Evolutionary conservation across 306 rosid genomes (phyloP).

Genomic region (Cicer cuneatum): DNA sequence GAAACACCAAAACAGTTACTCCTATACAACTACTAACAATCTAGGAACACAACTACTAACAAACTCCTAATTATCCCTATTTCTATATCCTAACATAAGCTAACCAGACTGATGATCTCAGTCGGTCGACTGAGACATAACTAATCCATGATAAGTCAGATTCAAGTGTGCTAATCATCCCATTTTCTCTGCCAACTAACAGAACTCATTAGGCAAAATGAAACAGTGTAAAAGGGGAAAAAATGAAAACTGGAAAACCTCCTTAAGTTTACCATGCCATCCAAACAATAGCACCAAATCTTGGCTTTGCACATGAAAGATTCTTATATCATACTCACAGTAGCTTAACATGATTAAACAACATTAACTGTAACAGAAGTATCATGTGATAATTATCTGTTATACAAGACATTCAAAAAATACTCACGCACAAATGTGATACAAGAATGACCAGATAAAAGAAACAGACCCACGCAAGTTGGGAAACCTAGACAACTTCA

Average conservation of each 20-base stretch:
- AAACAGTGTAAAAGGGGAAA: neutral
- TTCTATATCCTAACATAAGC: neutral
- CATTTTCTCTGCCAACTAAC: neutral
- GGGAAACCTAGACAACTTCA: constrained; percentile 23
- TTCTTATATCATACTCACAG: neutral
- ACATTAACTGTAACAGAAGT: constrained; percentile 23
- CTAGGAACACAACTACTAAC: no score
- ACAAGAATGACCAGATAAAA: constrained; percentile 24
- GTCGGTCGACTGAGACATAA: constrained; percentile 6
- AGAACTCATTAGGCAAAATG: neutral
- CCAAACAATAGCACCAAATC: constrained; percentile 10
- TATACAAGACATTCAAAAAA: constrained; percentile 13
- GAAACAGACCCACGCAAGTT: constrained; percentile 35
- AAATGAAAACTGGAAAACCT: neutral
- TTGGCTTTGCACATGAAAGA: constrained; percentile 29
- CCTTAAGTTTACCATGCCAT: neutral
- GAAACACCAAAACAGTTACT: no score
- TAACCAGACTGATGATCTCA: constrained; percentile 38
- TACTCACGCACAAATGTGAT: constrained; percentile 25
- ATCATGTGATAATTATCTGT: constrained; percentile 14
- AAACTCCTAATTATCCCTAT: no score
- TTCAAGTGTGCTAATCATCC: constrained; percentile 3
- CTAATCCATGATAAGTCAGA: neutral
- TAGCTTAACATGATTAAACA: constrained; percentile 19
- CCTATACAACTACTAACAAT: no score